These are phyloP conservation scores for Helotiales sp. DNA, from an alignment of 2,329 filamentous ascomycete species.

Conservation along the genomic window DNA sequence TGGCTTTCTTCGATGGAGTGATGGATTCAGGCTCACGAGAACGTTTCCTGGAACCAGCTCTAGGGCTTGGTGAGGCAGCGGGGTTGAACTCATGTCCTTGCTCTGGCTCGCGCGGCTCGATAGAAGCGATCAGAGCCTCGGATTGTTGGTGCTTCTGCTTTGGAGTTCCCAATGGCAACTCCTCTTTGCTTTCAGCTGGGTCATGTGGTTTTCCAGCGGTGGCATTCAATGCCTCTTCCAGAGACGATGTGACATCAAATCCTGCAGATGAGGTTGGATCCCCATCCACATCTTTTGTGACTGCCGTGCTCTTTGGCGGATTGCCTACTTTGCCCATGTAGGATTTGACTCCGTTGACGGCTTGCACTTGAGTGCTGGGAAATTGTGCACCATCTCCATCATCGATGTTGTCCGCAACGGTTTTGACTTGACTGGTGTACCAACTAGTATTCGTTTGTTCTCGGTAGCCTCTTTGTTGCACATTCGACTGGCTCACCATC, in stretches of 20 bases:
- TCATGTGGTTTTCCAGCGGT: background rate
- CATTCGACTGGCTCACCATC: constrained; percentile 65
- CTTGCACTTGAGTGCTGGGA: constrained; percentile 24
- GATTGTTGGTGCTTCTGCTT: background rate
- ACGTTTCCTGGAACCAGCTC: constrained; percentile 8
- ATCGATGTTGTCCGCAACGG: constrained; percentile 41
- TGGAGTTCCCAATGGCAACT: background rate
- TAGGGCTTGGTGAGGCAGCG: background rate
- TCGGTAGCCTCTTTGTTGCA: constrained; percentile 64
- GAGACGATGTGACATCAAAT: constrained; percentile 34
- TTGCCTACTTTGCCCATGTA: constrained; percentile 9
- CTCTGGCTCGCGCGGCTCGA: background rate
- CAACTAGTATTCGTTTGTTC: constrained; percentile 83
- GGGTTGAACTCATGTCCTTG: background rate
- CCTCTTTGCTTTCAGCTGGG: background rate
- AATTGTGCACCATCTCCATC: constrained; percentile 41
- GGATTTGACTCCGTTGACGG: constrained; percentile 10
- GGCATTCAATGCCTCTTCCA: constrained; percentile 34
- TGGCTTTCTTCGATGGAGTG: constrained; percentile 25
- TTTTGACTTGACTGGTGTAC: constrained; percentile 72
- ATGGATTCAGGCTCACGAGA: constrained; percentile 15
- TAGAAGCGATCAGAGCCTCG: background rate
- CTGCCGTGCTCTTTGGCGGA: background rate
- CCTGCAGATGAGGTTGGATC: constrained; percentile 23
- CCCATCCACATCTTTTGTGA: background rate